Base-by-base conservation (phyloP, 1,284 basidiomycete species). In the Ceratobasidium sp. region DNA sequence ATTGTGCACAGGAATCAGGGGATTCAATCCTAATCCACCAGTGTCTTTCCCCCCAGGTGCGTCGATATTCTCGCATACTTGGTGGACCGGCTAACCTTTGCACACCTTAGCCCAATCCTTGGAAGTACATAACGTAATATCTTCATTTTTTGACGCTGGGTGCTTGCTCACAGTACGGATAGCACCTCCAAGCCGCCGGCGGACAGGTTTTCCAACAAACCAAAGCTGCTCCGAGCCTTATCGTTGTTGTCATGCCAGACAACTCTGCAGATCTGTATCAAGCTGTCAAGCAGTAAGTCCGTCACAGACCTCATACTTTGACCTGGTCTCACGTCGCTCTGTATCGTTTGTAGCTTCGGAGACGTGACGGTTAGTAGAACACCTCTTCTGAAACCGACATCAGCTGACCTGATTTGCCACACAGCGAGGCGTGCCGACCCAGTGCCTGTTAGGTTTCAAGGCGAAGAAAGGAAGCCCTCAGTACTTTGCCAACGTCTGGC, bases 401-500 rank as follows among this genome's bases (percentile, higher is more conserved):
- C 30, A 46, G 46, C 23, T 28, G n/a, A n/a, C 21, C n/a, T 21
- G 16, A 28, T 49, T 76, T 74, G 35, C 35, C 13, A 38, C 50
- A 47, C 14, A 72, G 73, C 91, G 88, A 83, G 90, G 91, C 38
- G 87, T 92, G 7, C 86, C 90, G 0, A 93, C 91, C 0, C 91
- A 92, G 75, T 93, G 91, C 78, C 76, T 93, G 78, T 91, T 90
- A 79, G 83, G 84, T 16, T 80, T 78, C 1, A 92, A 91, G 76
- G 90, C 89, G 77, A 84, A 81, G 73, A 80, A 84, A 7, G 91
- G 89, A 0, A 92, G 88, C 74, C 79, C 85, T 0, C 91, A 93
- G 75, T 93, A 93, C 78, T 93, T 84, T 73, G 90, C 91, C 0
- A 93, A 93, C 75, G 88, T 93, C 5, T 88, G 86, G 75, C 80